A percentile compares a stretch with the other conserved stretches of the same genome.
phyloP scores from a whole-genome alignment of 2,329 filamentous ascomycete genomes.

The Penicillium polonicum region DNA sequence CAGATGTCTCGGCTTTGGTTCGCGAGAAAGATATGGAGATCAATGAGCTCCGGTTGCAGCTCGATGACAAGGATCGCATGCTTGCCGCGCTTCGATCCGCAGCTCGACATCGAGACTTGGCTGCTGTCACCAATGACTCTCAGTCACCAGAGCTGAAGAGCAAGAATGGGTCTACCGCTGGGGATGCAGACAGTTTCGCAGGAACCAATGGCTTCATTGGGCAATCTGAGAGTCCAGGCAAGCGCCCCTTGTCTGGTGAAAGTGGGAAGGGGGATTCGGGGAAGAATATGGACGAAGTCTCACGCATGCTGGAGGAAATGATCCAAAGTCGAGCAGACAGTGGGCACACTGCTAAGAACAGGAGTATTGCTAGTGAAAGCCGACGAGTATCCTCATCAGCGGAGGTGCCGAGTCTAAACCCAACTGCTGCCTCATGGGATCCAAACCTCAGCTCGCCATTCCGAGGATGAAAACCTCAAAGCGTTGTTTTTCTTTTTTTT shows the following conservation, averaged over 20 bases:
- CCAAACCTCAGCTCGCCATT: slow-evolving; percentile 11
- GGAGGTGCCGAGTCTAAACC: slow-evolving; percentile 27
- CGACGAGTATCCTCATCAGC: slow-evolving; percentile 33
- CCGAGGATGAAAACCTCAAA: slow-evolving; percentile 7
- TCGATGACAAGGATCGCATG: slow-evolving; percentile 97
- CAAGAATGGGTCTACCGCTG: slow-evolving; percentile 29
- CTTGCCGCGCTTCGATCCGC: slow-evolving; percentile 80
- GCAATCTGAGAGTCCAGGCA: slow-evolving; percentile 28
- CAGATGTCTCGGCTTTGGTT: slow-evolving; percentile 68
- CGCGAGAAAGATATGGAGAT: slow-evolving; percentile 93
- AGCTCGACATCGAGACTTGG: slow-evolving; percentile 79
- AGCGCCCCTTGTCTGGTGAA: slow-evolving; percentile 33
- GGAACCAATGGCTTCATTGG: slow-evolving; percentile 17
- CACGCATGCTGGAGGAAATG: slow-evolving; percentile 92
- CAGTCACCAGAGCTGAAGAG: slow-evolving; percentile 33
- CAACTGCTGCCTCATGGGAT: slow-evolving; percentile 25
- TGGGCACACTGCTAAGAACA: slow-evolving; percentile 68
- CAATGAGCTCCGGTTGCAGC: slow-evolving; percentile 77
- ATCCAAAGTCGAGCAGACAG: slow-evolving; percentile 82
- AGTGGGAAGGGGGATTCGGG: slow-evolving; percentile 44
- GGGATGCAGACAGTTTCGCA: slow-evolving; percentile 28
- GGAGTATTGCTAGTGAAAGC: slow-evolving; percentile 52
- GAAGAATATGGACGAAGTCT: slow-evolving; percentile 86
- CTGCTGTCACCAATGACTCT: slow-evolving; percentile 56
- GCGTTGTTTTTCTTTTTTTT: slow-evolving; percentile 16